Evolutionary conservation across 73 alveolate species (phyloP), one percentile per base, ranked within the genome.

Genomic region (Uronychia binucleata): DNA sequence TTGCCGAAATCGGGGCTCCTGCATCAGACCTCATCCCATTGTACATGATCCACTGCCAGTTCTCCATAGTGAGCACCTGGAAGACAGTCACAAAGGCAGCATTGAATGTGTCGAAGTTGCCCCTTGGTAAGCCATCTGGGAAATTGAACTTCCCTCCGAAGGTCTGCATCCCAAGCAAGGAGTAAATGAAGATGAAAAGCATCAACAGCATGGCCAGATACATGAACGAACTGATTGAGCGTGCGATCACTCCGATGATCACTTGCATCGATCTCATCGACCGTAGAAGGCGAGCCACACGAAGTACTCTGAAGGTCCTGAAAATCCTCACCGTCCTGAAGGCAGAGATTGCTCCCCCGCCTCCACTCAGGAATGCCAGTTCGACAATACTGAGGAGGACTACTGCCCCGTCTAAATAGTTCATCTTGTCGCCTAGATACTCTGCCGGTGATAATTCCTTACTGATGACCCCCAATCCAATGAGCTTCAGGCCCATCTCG

Each of bases 401-500:
- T 5, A 94, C 91, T 27, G 88, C 30, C 0, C 95, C 94, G 88
- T 96, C 99, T 82, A 96, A 87, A 80, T 86, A 80, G 75, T 96
- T 96, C 97, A 96, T 94, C 35, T 78, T 87, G 87, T 96, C 99
- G 30, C 84, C 26, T 25, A 88, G 77, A 77, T 89, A 96, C 30
- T 76, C 79, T n/a, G 60, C 81, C n/a, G n/a, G n/a, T n/a, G n/a
- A n/a, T n/a, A n/a, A n/a, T n/a, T n/a, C n/a, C n/a, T n/a, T n/a
- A n/a, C n/a, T n/a, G n/a, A n/a, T n/a, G 28, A 87, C 76, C 0
- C 99, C 99, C 58, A 87, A 74, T 0, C 98, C 99, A 27, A 90
- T 28, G 1, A 96, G 80, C 74, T 94, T 94, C 26, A 94, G 79
- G 28, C 94, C 94, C 96, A 96, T 91, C 82, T 96, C 99, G 28